Percentiles rank a stretch among this genome's conserved stretches.
These are phyloP conservation scores for Fusarium sp. DNA, from an alignment of 2,329 filamentous ascomycete genomes.

Conservation along the genomic window DNA sequence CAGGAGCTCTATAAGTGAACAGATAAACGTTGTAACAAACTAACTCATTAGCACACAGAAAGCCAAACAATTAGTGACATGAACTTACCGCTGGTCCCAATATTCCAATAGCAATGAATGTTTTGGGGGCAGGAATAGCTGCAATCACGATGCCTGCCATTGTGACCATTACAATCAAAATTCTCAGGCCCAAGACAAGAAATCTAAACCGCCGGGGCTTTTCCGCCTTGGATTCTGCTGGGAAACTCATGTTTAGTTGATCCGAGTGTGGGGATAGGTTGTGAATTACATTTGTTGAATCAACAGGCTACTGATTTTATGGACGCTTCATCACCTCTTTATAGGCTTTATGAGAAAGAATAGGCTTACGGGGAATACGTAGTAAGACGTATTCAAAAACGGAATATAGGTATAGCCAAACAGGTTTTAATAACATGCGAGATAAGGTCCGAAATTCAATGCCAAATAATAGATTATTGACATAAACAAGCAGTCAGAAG, in stretches of 20 bases:
- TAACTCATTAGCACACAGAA: not conserved
- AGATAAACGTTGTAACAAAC: not conserved
- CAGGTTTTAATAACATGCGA: not conserved
- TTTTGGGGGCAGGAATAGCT: not conserved
- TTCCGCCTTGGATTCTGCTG: not conserved
- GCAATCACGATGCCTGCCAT: not conserved
- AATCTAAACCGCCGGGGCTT: not conserved
- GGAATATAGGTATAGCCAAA: not conserved
- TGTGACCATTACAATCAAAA: not conserved
- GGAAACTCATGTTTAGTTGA: not conserved
- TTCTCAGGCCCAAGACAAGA: not conserved
- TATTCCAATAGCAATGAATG: not conserved
- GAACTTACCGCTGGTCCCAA: not conserved
- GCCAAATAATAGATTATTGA: not conserved
- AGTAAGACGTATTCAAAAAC: too few species aligned
- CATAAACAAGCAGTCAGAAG: not conserved
- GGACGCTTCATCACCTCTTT: not conserved
- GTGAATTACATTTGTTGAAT: not conserved
- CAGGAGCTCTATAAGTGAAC: not conserved
- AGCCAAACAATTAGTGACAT: not conserved
- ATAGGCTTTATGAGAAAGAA: not conserved
- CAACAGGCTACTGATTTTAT: not conserved
- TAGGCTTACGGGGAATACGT: not conserved
- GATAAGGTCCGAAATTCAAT: not conserved
- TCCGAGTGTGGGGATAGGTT: not conserved